Base-by-base conservation (phyloP, 2,329 filamentous ascomycete genomes). In the Colletotrichum sp. region DNA sequence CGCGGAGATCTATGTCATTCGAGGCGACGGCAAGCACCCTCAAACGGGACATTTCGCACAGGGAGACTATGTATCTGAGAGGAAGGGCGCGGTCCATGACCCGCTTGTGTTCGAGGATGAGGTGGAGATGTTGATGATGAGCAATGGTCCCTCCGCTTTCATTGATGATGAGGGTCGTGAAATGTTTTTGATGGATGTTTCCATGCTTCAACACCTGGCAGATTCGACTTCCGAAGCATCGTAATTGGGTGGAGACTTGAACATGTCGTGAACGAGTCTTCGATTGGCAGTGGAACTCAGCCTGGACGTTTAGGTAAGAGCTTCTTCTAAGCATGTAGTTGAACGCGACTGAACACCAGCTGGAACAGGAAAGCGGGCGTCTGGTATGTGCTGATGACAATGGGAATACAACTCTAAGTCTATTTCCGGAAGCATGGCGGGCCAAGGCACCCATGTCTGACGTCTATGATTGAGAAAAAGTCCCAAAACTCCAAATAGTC, bases 71-170 rank as follows among this genome's bases (percentile, higher is more conserved):
- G 65, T 68, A 16, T 44, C 52, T 0, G 66, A 69, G 9, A 36
- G 30, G 15, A 69, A 39, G 18, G 66, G 66, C 0, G 66, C 66
- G 8, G 13, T 69, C 15, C 66, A 69, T 2, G 66, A 69, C 13
- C 52, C 66, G 1, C 52, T 69, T 15, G 39, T 63, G 5, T 71
- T 71, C 16, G 24, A 64, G 9, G 57, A 64, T 0, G 68, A 64
- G 36, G 57, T 71, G 12, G 68, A 71, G 5, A 63, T 71, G 68
- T 2, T 71, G 13, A 64, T 71, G 59, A 55, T 64, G 36, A 64
- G 68, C 28, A 71, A 52, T 12, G 34, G 68, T 0, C 68, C 68
- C 4, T 71, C 68, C 0, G 59, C 68, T 5, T 71, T 71, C 21
- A 71, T 71, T 24, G 57, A 64, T 18, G 59, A 64, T 18, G 57